Evolutionary conservation across 257 asterid genomes (phyloP), one percentile per base, ranked within the genome.

Genomic region (Penstemon newberryi): DNA sequence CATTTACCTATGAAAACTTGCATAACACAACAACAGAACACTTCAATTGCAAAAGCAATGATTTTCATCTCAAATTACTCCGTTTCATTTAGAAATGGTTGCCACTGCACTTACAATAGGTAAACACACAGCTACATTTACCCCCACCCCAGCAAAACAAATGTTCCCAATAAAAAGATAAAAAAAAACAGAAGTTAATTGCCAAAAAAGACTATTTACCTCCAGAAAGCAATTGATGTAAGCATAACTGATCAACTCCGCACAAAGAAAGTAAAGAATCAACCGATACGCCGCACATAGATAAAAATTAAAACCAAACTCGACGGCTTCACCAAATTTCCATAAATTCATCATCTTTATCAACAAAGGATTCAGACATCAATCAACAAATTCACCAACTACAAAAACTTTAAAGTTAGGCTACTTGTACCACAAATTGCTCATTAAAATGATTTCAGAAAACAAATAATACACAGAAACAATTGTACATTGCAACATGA

Each of bases 251-350:
- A 49, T 6, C 37, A 65, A 25, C 33, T 25, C 33, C 2, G 33
- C 61, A 8, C 63, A 36, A 38, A 51, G 25, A 51, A 5, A 50
- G 67, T 25, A 54, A 44, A 68, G 3, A 8, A 45, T 7, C 0
- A 43, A 44, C 39, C 9, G 15, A 15, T 42, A 7, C 51, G 45
- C 51, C 42, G 42, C 37, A 25, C 8, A 49, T 49, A 46, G 3
- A 49, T 15, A 49, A 13, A 49, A 49, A 12, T 49, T 4, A 49
- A 42, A 8, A 61, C 42, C 50, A 33, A 13, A 19, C 47, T 45
- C 45, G 46, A 25, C 52, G 15, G 51, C 10, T 55, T 43, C 60
- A 64, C 5, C 45, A 11, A 44, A 69, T 54, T 75, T 70, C 53
- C 65, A 50, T 56, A 8, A 42, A 43, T 5, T 7, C 50, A 63